Conservation (phyloP, 176 grass and related monocot genomes). For the Cenchrus americanus region DNA sequence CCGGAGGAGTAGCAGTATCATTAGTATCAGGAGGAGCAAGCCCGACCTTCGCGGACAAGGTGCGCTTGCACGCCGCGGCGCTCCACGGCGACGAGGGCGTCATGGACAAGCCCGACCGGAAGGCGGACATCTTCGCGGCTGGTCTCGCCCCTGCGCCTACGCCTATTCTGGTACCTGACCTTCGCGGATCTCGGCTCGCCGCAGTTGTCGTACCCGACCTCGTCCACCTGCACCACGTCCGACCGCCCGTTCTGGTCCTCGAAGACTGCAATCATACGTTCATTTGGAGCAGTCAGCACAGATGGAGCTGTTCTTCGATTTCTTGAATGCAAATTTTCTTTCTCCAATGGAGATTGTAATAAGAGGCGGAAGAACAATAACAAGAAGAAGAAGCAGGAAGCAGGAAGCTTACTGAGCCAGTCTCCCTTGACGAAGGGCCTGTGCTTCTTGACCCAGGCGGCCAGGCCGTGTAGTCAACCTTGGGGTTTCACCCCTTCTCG, state of each 20-base stretch:
- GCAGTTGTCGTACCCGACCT: constrained; percentile 88
- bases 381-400: background rate
- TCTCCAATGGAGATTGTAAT: background rate
- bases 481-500: constrained; percentile 87
- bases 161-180: too few relatives aligned
- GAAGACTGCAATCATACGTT: constrained; percentile 59
- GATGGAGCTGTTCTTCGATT: too few relatives aligned
- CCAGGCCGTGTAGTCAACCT: constrained; percentile 94
- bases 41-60: too few relatives aligned
- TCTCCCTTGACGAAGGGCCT: constrained; percentile 88
- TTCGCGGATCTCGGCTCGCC: constrained; percentile 45
- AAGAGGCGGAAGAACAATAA: background rate
- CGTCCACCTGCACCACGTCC: constrained; percentile 84
- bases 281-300: too few relatives aligned
- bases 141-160: too few relatives aligned
- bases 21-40: too few relatives aligned
- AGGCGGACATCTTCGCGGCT: too few relatives aligned
- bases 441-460: constrained; percentile 94
- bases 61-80: too few relatives aligned
- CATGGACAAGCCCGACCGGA: too few relatives aligned
- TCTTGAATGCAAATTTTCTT: too few relatives aligned
- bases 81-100: too few relatives aligned
- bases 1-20: too few relatives aligned
- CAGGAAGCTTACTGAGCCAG: constrained; percentile 62
- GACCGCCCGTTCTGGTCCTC: constrained; percentile 76